Percentiles rank a stretch among this genome's conserved stretches.
phyloP scores from a whole-genome alignment of 2,329 filamentous ascomycete genomes.

The Clarireedia paspali region DNA sequence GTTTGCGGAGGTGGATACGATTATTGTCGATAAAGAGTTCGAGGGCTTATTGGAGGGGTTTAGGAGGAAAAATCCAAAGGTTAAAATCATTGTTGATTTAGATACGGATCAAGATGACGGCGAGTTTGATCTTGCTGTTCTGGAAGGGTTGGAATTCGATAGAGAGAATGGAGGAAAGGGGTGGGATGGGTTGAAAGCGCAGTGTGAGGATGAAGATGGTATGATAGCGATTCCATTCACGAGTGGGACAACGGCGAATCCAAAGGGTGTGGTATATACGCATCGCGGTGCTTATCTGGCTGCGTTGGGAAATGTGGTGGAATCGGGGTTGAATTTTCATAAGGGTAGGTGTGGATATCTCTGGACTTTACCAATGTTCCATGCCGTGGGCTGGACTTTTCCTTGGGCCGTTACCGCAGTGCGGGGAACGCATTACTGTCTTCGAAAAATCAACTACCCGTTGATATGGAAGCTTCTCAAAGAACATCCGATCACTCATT shows the following conservation, averaged over 20 bases:
- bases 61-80: slow-evolving; percentile 47
- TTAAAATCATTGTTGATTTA: slow-evolving; percentile 69
- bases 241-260: slow-evolving; percentile 81
- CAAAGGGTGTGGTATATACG: slow-evolving; percentile 90
- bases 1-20: slow-evolving; percentile 76
- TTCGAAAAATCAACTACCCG: slow-evolving; percentile 91
- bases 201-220: slow-evolving; percentile 68
- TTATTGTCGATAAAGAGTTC: slow-evolving; percentile 83
- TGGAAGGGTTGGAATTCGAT: slow-evolving; percentile 73
- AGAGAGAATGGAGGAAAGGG: slow-evolving; percentile 54
- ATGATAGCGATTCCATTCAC: slow-evolving; percentile 88
- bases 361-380: slow-evolving; percentile 87
- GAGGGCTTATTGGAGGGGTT: slow-evolving; percentile 61
- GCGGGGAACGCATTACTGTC: slow-evolving; percentile 87
- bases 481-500: slow-evolving; percentile 83
- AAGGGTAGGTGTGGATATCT: slow-evolving; percentile 70
- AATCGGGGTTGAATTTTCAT: slow-evolving; percentile 72
- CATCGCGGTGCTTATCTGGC: slow-evolving; percentile 84
- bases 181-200: slow-evolving; percentile 69
- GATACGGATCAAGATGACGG: slow-evolving; percentile 76
- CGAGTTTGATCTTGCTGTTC: slow-evolving; percentile 73
- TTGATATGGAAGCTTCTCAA: slow-evolving; percentile 87
- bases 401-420: slow-evolving; percentile 92
- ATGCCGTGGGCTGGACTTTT: slow-evolving; percentile 59
- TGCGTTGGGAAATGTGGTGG: slow-evolving; percentile 76